phyloP scores from a whole-genome alignment of 2,329 filamentous ascomycete genomes.

The Chaetomiaceae sp. region DNA sequence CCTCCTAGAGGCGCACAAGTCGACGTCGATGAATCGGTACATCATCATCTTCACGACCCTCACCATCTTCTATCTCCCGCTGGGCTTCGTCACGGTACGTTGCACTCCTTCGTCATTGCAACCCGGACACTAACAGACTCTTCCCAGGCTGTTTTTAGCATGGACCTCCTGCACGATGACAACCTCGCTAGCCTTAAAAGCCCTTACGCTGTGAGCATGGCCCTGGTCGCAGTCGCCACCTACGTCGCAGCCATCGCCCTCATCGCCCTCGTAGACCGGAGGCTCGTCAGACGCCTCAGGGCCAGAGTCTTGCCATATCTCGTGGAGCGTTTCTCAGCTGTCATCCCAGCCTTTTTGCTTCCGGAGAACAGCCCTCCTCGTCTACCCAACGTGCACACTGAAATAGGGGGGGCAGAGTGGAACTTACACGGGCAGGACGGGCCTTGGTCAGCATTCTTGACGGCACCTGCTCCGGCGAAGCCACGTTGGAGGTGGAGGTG shows the following conservation, averaged over 20 bases:
- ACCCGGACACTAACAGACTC: neutral
- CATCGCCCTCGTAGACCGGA: neutral
- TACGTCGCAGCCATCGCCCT: neutral
- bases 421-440: neutral
- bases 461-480: neutral
- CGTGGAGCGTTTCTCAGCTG: too few species aligned
- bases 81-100: neutral
- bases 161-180: neutral
- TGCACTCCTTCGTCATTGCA: neutral
- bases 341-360: neutral
- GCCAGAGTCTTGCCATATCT: neutral
- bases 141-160: slow-evolving; percentile 1
- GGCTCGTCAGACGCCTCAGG: too few species aligned
- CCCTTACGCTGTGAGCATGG: neutral
- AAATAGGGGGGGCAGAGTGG: neutral
- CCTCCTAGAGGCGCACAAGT: neutral
- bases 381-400: neutral
- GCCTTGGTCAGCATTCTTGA: neutral
- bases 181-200: neutral
- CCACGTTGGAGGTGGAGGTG: neutral
- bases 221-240: neutral
- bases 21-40: neutral
- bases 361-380: rapidly evolving
- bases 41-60: neutral
- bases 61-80: neutral